Base-by-base conservation (phyloP, 768 basidiomycete genomes). In the Suillus bovinus region DNA sequence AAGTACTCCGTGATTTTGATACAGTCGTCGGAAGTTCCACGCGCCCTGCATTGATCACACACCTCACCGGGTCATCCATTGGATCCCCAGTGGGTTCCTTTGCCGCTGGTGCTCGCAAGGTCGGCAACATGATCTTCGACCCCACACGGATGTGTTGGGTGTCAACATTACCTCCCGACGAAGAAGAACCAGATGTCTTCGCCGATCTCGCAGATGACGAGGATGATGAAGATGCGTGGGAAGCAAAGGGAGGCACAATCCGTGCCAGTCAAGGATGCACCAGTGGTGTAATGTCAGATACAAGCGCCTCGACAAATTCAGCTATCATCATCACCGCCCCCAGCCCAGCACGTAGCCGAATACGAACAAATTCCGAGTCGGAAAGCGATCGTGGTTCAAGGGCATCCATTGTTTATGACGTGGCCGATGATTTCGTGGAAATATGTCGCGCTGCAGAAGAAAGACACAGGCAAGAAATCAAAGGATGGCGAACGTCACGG, bases 91-190 rank as follows among this genome's bases (percentile, higher is more conserved):
- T 87, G 33, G 84, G 88, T 50, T 85, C 89, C 33, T 86, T 91
- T 69, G 82, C 87, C 36, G 82, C 87, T 60, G 91, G 91, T 56
- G 89, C 93, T 41, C 86, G 93, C 62, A 88, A 94, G 74, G 96
- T 98, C 22, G 97, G 97, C 50, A 94, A 95, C 80, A 99, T 99
- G 96, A 86, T 94, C 41, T 99, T 99, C 70, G 96, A 99, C 77
- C 96, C 97, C 1, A 71, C 85, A 47, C 87, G 87, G 29, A 98
- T 98, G 95, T 93, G 94, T 71, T 98, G 94, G 94, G 84, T 99
- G 76, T 92, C 93, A 61, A 87, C 87, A 63, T 74, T 93, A 44
- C 82, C 88, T 7, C 88, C 90, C 24, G 94, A 94, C 61, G 93
- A 96, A 70, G 93, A 96, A 44, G 95, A 98, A 71, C 92, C 93